These are phyloP conservation scores for Paraphoma chrysanthemicola DNA, from an alignment of 2,329 filamentous ascomycete genomes.

Conservation along the genomic window DNA sequence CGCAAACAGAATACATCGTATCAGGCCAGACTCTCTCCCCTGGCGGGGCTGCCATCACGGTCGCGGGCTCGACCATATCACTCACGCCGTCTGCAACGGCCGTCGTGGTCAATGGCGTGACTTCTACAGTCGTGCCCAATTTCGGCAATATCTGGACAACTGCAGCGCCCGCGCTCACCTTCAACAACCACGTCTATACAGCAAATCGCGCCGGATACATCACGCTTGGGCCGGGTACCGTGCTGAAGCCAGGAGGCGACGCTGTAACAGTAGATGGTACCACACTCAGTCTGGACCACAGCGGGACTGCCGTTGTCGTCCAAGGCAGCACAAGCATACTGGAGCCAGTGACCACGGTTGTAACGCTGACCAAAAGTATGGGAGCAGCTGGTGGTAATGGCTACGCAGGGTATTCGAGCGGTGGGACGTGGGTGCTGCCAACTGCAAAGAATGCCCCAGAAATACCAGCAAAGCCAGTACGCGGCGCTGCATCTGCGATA, in stretches of 20 bases:
- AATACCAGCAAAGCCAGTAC: constrained; percentile 1
- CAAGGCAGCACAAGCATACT: constrained; percentile 31
- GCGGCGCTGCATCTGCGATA: not conserved
- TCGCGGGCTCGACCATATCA: constrained; percentile 45
- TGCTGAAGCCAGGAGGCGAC: constrained; percentile 46
- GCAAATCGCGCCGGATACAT: constrained; percentile 54
- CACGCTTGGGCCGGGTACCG: constrained; percentile 46
- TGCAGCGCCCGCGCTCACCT: constrained; percentile 41
- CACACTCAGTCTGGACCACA: constrained; percentile 38
- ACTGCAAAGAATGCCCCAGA: not conserved
- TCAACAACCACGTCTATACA: constrained; percentile 47
- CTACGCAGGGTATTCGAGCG: constrained; percentile 4
- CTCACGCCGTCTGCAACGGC: constrained; percentile 46
- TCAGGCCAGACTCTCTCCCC: constrained; percentile 41
- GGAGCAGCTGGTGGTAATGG: constrained; percentile 4
- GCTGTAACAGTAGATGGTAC: constrained; percentile 43
- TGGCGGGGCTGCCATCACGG: constrained; percentile 42
- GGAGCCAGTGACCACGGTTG: constrained; percentile 29
- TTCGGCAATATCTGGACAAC: constrained; percentile 29
- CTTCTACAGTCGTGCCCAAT: constrained; percentile 24
- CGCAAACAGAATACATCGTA: constrained; percentile 35
- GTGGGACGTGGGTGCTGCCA: not conserved
- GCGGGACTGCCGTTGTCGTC: constrained; percentile 35
- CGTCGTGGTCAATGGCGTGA: constrained; percentile 44
- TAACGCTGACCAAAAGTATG: constrained; percentile 17